Percentiles rank a stretch among this genome's conserved stretches.
Conservation (phyloP, 345 rosid species). For the Physaria fendleri region DNA sequence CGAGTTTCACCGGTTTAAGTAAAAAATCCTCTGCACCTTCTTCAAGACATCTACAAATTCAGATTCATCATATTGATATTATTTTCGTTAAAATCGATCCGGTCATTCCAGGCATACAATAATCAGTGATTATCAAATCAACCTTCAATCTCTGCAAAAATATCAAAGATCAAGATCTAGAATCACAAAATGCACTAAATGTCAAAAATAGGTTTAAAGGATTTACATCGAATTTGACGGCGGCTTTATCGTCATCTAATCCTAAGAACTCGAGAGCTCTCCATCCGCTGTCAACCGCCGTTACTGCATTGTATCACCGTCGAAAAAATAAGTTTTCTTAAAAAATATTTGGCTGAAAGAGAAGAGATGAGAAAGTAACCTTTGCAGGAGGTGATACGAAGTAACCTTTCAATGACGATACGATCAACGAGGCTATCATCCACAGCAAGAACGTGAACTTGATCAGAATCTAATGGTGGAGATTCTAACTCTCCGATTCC, state of each 20-base stretch:
- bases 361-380: slow-evolving; percentile 30
- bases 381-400: slow-evolving; percentile 68
- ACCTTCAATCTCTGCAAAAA: slow-evolving; percentile 59
- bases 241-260: slow-evolving; percentile 47
- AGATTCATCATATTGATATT: background rate
- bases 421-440: slow-evolving; percentile 89
- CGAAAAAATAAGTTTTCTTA: background rate
- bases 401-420: slow-evolving; percentile 77
- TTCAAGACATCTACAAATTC: slow-evolving; percentile 58
- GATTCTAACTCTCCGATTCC: slow-evolving; percentile 34
- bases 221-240: slow-evolving; percentile 40
- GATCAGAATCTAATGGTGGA: slow-evolving; percentile 38
- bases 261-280: slow-evolving; percentile 79
- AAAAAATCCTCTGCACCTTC: slow-evolving; percentile 95
- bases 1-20: slow-evolving; percentile 83
- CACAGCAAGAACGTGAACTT: slow-evolving; percentile 85
- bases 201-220: background rate
- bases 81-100: too few relatives aligned
- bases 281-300: slow-evolving; percentile 83
- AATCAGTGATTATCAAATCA: slow-evolving; percentile 87
- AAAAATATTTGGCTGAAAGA: background rate
- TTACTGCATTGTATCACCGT: slow-evolving; percentile 43
- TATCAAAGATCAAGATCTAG: background rate
- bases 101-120: slow-evolving; percentile 99
- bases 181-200: background rate